These are phyloP conservation scores for Sporothrix pallida DNA, from an alignment of 2,329 filamentous ascomycete species.

Conservation along the genomic window DNA sequence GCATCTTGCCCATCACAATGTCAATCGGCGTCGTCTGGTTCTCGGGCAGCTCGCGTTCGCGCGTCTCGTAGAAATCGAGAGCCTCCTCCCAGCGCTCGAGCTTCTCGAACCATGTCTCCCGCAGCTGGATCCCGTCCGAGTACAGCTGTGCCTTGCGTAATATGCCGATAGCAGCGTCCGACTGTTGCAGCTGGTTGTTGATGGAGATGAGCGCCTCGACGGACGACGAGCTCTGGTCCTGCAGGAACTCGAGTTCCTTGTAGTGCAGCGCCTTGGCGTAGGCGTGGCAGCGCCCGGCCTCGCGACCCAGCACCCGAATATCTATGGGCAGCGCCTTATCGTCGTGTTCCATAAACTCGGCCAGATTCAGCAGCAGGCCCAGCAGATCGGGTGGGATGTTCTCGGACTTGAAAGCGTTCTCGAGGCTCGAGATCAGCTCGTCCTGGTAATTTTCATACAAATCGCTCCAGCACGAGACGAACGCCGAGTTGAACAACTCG, in stretches of 20 bases:
- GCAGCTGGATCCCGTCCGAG: constrained; percentile 87
- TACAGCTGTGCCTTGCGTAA: constrained; percentile 94
- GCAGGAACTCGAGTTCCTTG: constrained; percentile 97
- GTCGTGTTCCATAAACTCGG: constrained; percentile 99
- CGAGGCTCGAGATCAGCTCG: constrained; percentile 92
- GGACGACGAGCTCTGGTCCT: constrained; percentile 93
- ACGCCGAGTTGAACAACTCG: constrained; percentile 97
- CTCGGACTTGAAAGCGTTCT: constrained; percentile 91
- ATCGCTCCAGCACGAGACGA: constrained; percentile 98
- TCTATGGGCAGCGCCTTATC: constrained; percentile 98
- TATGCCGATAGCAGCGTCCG: constrained; percentile 97
- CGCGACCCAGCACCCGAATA: constrained; percentile 89
- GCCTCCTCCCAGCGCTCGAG: constrained; percentile 98
- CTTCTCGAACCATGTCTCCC: constrained; percentile 99
- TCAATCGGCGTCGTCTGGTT: constrained; percentile 74
- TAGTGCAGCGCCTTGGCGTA: constrained; percentile 98
- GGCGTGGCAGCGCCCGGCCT: constrained; percentile 94
- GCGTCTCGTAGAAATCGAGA: constrained; percentile 85
- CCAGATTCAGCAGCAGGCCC: constrained; percentile 90
- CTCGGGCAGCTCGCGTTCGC: constrained; percentile 71
- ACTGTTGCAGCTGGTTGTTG: constrained; percentile 98
- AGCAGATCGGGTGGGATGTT: constrained; percentile 96
- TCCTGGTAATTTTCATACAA: constrained; percentile 97
- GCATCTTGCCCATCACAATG: constrained; percentile 99
- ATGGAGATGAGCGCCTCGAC: constrained; percentile 98